These are phyloP conservation scores for Venturia pyrina DNA, from an alignment of 2,329 filamentous ascomycete genomes.

Conservation along the genomic window DNA sequence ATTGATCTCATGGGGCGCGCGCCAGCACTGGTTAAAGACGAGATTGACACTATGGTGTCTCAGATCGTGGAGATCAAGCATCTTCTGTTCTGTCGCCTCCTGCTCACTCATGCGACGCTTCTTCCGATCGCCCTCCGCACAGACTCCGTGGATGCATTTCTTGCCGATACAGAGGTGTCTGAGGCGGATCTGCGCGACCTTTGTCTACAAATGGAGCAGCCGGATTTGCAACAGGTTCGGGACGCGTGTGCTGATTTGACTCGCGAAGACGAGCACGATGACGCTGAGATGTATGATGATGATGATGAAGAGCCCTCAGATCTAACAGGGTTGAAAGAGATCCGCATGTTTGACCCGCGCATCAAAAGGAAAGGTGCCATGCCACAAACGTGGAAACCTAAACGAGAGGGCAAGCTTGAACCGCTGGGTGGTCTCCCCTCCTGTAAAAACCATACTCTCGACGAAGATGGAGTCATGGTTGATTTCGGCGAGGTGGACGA, in stretches of 20 bases:
- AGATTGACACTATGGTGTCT: conserved; percentile 32
- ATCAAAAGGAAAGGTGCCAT: conserved; percentile 20
- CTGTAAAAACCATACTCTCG: background rate
- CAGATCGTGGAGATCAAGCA: conserved; percentile 42
- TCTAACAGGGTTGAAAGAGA: conserved; percentile 6
- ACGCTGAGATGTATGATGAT: conserved; percentile 20
- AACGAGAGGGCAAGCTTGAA: background rate
- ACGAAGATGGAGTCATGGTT: background rate
- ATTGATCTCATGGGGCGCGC: background rate
- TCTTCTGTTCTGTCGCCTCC: conserved; percentile 38
- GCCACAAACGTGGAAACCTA: conserved; percentile 13
- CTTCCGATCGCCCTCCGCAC: conserved; percentile 36
- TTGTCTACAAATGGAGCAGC: conserved; percentile 38
- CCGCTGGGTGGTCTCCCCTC: background rate
- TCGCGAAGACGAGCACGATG: conserved; percentile 29
- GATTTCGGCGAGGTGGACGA: conserved; percentile 17
- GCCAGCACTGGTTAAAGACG: conserved; percentile 14
- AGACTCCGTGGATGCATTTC: conserved; percentile 36
- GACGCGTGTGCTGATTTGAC: conserved; percentile 42
- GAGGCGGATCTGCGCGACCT: conserved; percentile 36
- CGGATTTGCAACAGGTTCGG: conserved; percentile 38
- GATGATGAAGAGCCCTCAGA: conserved; percentile 15
- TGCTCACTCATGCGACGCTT: conserved; percentile 36
- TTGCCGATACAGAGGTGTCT: conserved; percentile 32
- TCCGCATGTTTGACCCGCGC: conserved; percentile 17